Percentiles rank a stretch among this genome's conserved stretches.
These are phyloP conservation scores for Raffaelea ambrosiae DNA, from an alignment of 2,329 filamentous ascomycete genomes.

Conservation along the genomic window DNA sequence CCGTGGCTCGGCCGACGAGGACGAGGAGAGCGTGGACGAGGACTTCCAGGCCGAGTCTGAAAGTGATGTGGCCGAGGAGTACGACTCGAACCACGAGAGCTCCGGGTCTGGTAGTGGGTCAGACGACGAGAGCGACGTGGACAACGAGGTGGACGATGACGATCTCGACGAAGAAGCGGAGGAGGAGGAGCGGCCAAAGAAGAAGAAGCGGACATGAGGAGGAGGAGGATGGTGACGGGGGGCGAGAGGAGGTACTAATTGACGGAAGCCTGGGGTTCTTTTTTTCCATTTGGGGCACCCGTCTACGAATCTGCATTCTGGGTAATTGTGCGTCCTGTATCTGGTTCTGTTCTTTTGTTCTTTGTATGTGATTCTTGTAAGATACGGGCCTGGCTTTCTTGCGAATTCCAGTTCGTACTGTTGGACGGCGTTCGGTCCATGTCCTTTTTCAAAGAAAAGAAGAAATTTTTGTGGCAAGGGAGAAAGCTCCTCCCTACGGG, in stretches of 20 bases:
- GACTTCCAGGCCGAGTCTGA: conserved; percentile 92
- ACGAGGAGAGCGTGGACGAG: conserved; percentile 90
- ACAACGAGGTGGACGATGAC: conserved; percentile 39
- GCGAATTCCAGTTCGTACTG: too few relatives aligned
- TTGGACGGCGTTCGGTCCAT: too few relatives aligned
- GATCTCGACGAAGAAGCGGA: conserved; percentile 37
- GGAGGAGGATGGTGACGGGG: background rate
- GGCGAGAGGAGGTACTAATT: background rate
- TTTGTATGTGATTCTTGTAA: background rate
- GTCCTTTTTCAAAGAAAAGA: too few relatives aligned
- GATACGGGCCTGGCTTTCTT: too few relatives aligned
- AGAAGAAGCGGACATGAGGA: conserved; percentile 29
- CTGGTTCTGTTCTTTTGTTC: background rate
- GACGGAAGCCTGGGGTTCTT: too few relatives aligned
- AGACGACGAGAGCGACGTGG: conserved; percentile 55
- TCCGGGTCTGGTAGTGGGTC: conserved; percentile 62
- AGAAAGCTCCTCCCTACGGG: too few relatives aligned
- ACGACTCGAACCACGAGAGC: conserved; percentile 83
- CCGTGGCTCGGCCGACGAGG: conserved; percentile 88
- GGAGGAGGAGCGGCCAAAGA: conserved; percentile 30
- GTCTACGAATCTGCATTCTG: too few relatives aligned
- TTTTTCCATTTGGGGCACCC: too few relatives aligned
- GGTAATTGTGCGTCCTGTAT: too few relatives aligned
- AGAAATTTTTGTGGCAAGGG: too few relatives aligned
- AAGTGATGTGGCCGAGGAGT: conserved; percentile 94